Conservation (phyloP, 169 alveolate species). For the Babesia bigemina region DNA sequence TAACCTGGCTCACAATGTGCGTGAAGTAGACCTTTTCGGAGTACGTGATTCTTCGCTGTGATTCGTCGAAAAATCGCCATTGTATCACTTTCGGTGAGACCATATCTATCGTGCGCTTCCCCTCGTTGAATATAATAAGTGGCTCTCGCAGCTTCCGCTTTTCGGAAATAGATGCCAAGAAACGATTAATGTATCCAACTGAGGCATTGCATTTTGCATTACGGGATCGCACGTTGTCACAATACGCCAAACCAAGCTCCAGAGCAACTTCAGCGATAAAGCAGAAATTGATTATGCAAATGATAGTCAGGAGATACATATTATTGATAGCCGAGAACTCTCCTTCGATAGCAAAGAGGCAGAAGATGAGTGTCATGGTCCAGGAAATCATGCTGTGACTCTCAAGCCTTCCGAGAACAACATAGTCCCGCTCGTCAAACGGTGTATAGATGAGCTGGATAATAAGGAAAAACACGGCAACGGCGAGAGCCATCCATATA, state of each 20-base stretch:
- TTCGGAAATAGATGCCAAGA: constrained; percentile 20
- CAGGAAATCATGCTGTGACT: constrained; percentile 75
- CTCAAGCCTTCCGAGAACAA: constrained; percentile 70
- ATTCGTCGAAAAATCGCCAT: constrained; percentile 7
- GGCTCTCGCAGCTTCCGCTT: constrained; percentile 46
- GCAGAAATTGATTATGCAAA: constrained; percentile 9
- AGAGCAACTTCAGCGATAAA: constrained; percentile 26
- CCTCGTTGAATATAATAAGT: constrained; percentile 24
- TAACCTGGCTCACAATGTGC: constrained; percentile 36
- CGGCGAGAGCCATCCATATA: constrained; percentile 76
- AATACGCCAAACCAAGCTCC: constrained; percentile 29
- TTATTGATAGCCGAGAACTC: constrained; percentile 19
- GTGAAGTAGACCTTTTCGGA: constrained; percentile 42
- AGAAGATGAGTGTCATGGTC: constrained; percentile 67
- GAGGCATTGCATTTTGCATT: neutral
- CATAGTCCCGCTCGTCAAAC: constrained; percentile 79
- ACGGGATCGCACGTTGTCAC: constrained; percentile 21
- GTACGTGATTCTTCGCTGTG: constrained; percentile 8
- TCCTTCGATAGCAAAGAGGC: constrained; percentile 23
- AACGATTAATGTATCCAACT: constrained; percentile 20
- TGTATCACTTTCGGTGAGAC: neutral
- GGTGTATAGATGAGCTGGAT: constrained; percentile 80
- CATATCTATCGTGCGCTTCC: constrained; percentile 17
- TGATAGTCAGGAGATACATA: constrained; percentile 14
- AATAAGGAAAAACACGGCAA: constrained; percentile 75